These are phyloP conservation scores for Dothideomycetes sp. DNA, from an alignment of 2,329 filamentous ascomycete genomes.

Conservation along the genomic window DNA sequence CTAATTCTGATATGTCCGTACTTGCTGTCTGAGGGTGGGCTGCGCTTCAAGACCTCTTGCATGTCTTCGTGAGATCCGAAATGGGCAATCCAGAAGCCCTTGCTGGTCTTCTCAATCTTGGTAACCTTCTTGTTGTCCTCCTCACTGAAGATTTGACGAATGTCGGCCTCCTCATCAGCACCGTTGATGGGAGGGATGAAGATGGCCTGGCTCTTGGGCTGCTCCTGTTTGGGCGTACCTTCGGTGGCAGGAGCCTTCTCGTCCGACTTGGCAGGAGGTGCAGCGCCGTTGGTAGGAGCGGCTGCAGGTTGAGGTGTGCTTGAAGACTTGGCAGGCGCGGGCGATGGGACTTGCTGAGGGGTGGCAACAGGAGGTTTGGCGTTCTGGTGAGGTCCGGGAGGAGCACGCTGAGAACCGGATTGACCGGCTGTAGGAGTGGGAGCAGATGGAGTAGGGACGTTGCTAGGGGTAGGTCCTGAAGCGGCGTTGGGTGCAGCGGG, in stretches of 20 bases:
- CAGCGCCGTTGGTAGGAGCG: conserved; percentile 10
- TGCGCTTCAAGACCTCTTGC: conserved; percentile 64
- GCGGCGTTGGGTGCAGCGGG: conserved; percentile 30
- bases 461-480: conserved; percentile 29
- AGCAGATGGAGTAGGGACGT: conserved; percentile 30
- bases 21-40: conserved; percentile 49
- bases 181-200: conserved; percentile 58
- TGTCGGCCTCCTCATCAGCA: conserved; percentile 62
- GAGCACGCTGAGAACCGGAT: conserved; percentile 22
- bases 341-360: conserved; percentile 8
- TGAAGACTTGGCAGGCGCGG: conserved; percentile 17
- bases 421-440: conserved; percentile 30
- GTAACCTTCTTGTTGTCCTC: conserved; percentile 76
- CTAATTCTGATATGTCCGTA: conserved; percentile 58
- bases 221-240: conserved; percentile 25
- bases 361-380: conserved; percentile 8
- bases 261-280: conserved; percentile 14
- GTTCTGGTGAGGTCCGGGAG: conserved; percentile 12
- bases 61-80: conserved; percentile 75
- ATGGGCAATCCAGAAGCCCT: conserved; percentile 74
- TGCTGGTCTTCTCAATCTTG: conserved; percentile 60
- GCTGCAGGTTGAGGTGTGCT: conserved; percentile 12
- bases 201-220: conserved; percentile 63
- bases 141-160: conserved; percentile 64
- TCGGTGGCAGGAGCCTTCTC: conserved; percentile 40